Evolutionary conservation across 2,329 filamentous ascomycete species (phyloP), one percentile per base, ranked within the genome.

Genomic region (Dactylellina cionopaga): DNA sequence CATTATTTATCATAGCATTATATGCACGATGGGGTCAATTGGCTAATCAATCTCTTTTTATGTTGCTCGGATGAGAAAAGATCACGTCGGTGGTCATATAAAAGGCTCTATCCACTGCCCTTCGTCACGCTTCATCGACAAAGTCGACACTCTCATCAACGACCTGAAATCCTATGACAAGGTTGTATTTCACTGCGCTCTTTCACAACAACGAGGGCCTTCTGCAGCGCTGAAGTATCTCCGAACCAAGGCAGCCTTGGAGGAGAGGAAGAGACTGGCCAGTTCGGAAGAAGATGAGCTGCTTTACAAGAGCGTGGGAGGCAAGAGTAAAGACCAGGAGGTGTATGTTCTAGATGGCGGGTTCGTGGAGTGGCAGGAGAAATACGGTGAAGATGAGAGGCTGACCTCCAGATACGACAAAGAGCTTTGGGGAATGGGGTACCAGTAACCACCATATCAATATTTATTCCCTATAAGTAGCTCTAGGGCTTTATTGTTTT

Each of bases 131-230:
- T 86, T 98, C 51, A 91, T 96, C 77, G 86, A 87, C 79, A 87
- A 85, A 76, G 87, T 95, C 80, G 90, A 93, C 0, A 91, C 92
- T 74, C 87, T 99, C n/a, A 84, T 96, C 10, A 88, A 92, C 64
- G 88, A 86, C 43, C 85, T 97, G 49, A 83, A 87, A 75, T 88
- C 89, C 78, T 92, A 92, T 80, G 87, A 95, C 63, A 89, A 86
- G 9, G 92, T 99, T 11, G 87, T 99, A 0, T 99, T 99, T 80
- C 95, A 99, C 82, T 99, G 95, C 81, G 90, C 91, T 15, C 83
- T 98, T 62, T 94, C 90, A 76, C 95, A 98, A 83, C 90, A 96
- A 82, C 85, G 95, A 0, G 95, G 95, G 0, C 95, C 95, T 0
- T 86, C 86, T 54, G 92, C 94, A 2, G 95, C 95, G 2, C 81